phyloP scores from a whole-genome alignment of 768 basidiomycete genomes.

The Lyophyllum semitale region DNA sequence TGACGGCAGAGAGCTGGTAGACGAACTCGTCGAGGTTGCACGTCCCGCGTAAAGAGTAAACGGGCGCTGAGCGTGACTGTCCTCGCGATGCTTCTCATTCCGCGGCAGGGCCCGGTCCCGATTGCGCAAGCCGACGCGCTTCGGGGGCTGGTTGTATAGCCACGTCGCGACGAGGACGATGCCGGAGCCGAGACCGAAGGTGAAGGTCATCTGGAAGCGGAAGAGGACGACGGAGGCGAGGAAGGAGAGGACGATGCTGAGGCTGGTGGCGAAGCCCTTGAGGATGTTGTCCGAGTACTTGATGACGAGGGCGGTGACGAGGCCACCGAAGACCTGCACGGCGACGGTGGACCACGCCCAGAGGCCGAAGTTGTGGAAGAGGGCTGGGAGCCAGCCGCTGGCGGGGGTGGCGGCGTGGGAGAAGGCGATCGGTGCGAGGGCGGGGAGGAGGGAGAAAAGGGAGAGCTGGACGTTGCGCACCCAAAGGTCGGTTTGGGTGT shows the following conservation, averaged over 20 bases:
- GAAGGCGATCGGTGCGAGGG: conserved; percentile 75
- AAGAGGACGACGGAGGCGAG: conserved; percentile 89
- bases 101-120: conserved; percentile 20
- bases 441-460: conserved; percentile 90
- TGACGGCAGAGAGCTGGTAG: conserved; percentile 30
- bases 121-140: conserved; percentile 21
- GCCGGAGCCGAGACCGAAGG: conserved; percentile 82
- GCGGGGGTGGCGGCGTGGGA: conserved; percentile 32
- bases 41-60: conserved; percentile 23
- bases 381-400: conserved; percentile 44
- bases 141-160: conserved; percentile 80
- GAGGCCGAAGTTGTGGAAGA: conserved; percentile 84
- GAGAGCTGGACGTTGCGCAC: conserved; percentile 96
- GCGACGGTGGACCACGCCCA: conserved; percentile 97
- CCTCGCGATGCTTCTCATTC: conserved; percentile 24
- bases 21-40: conserved; percentile 30
- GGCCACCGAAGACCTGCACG: conserved; percentile 89
- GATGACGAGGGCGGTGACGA: conserved; percentile 94
- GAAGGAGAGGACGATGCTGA: conserved; percentile 95
- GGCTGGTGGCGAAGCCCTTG: conserved; percentile 93
- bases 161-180: conserved; percentile 89
- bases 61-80: conserved; percentile 11
- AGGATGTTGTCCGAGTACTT: conserved; percentile 95
- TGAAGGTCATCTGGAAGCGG: conserved; percentile 82
- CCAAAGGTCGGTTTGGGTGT: conserved; percentile 89